phyloP scores from a whole-genome alignment of 805 yeast genomes.

The Yamadazyma insecticola region DNA sequence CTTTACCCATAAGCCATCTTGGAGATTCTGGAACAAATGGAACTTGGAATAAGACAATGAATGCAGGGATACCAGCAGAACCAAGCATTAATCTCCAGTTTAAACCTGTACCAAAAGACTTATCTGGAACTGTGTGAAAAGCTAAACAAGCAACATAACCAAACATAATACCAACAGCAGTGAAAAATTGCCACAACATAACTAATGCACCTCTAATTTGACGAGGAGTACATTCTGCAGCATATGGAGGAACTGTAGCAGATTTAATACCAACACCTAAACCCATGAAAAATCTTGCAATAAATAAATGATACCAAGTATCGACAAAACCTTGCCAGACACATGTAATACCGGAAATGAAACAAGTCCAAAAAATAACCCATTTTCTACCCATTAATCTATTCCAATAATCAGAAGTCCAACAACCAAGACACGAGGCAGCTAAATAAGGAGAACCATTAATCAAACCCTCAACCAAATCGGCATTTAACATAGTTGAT shows the following conservation, averaged over 20 bases:
- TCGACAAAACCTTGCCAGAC: slow-evolving; percentile 66
- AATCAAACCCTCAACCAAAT: slow-evolving; percentile 59
- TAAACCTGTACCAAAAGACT: slow-evolving; percentile 40
- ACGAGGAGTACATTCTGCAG: slow-evolving; percentile 60
- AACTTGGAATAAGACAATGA: slow-evolving; percentile 46
- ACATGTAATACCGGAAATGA: slow-evolving; percentile 55
- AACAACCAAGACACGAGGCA: slow-evolving; percentile 54
- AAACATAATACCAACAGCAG: slow-evolving; percentile 67
- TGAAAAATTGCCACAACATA: slow-evolving; percentile 71
- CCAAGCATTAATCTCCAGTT: slow-evolving; percentile 68
- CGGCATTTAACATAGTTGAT: slow-evolving; percentile 33
- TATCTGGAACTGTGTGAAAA: slow-evolving; percentile 48
- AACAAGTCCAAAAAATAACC: slow-evolving; percentile 56
- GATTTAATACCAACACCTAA: slow-evolving; percentile 66
- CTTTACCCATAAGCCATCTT: slow-evolving; percentile 59
- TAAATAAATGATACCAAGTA: slow-evolving; percentile 56
- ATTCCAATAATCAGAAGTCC: slow-evolving; percentile 55
- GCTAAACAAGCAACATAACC: slow-evolving; percentile 60
- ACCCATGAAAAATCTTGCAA: slow-evolving; percentile 57
- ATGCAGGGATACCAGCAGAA: slow-evolving; percentile 53
- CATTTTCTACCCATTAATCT: slow-evolving; percentile 54
- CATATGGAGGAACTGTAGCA: slow-evolving; percentile 63
- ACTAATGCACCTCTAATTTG: slow-evolving; percentile 59
- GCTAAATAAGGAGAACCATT: slow-evolving; percentile 65
- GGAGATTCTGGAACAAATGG: slow-evolving; percentile 66